A percentile compares a stretch with the other conserved stretches of the same genome.
phyloP scores from a whole-genome alignment of 2,329 filamentous ascomycete species.

The Curvularia spicifera region DNA sequence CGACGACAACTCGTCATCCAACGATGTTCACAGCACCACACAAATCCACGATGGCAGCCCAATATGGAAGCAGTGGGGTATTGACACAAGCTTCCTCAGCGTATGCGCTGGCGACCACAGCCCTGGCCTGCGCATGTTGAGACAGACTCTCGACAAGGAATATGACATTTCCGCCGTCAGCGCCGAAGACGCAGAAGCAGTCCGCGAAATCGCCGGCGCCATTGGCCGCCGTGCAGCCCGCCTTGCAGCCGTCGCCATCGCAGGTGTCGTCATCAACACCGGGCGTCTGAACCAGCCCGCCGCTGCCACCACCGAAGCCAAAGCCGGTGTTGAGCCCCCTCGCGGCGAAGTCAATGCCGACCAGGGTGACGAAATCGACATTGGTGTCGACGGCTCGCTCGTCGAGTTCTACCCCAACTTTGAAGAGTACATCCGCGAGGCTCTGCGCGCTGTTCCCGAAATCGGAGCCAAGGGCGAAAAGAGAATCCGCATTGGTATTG shows the following conservation, averaged over 20 bases:
- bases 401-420: conserved; percentile 97
- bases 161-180: conserved; percentile 78
- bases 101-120: conserved; percentile 82
- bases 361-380: conserved; percentile 77
- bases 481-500: conserved; percentile 90
- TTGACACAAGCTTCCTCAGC: conserved; percentile 90
- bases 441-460: conserved; percentile 74
- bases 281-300: conserved; percentile 64
- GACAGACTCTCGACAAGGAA: conserved; percentile 77
- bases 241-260: conserved; percentile 86
- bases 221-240: conserved; percentile 88
- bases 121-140: conserved; percentile 72
- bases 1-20: conserved; percentile 73
- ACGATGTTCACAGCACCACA: conserved; percentile 72
- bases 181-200: conserved; percentile 83
- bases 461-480: conserved; percentile 81
- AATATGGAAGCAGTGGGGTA: conserved; percentile 81
- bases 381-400: conserved; percentile 92
- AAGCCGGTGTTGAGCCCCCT: conserved; percentile 42
- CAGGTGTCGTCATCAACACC: conserved; percentile 80
- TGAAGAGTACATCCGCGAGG: conserved; percentile 84
- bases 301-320: conserved; percentile 48
- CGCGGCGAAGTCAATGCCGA: conserved; percentile 46
- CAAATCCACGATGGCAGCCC: conserved; percentile 61
- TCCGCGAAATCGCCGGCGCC: conserved; percentile 81